A percentile compares a stretch with the other conserved stretches of the same genome.
Conservation (phyloP, 768 basidiomycete species). For the Naganishia vaughanmartiniae region DNA sequence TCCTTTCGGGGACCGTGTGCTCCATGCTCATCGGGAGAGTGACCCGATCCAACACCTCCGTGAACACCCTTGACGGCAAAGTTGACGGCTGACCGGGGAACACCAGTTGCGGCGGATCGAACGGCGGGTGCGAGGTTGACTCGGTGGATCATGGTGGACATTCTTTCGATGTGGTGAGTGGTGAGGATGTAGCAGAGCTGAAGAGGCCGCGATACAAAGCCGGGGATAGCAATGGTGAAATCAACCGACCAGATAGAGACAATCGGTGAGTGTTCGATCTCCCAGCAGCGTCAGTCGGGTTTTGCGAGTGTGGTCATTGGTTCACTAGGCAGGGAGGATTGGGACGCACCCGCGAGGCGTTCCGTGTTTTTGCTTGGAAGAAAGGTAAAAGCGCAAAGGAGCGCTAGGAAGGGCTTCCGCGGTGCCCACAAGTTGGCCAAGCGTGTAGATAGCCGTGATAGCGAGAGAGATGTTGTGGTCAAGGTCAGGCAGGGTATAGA, state of each 20-base stretch:
- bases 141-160: constrained; percentile 32
- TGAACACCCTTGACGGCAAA: constrained; percentile 65
- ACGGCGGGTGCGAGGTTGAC: constrained; percentile 77
- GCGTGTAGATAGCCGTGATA: too few relatives aligned
- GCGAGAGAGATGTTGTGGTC: too few relatives aligned
- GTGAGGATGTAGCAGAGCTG: constrained; percentile 10
- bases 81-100: constrained; percentile 76
- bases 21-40: constrained; percentile 59
- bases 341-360: constrained; percentile 8
- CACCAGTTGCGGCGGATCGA: constrained; percentile 71
- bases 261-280: constrained; percentile 12
- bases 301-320: constrained; percentile 22
- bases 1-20: constrained; percentile 58
- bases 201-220: not conserved
- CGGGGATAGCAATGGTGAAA: not conserved
- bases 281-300: constrained; percentile 7
- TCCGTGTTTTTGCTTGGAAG: constrained; percentile 8
- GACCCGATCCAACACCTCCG: constrained; percentile 59
- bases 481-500: too few relatives aligned
- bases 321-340: not conserved
- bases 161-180: not conserved
- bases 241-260: not conserved
- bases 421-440: too few relatives aligned
- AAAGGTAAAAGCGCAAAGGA: too few relatives aligned
- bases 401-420: too few relatives aligned